Conservation (phyloP, 805 yeast species). For the Cyberlindnera misumaiensis region DNA sequence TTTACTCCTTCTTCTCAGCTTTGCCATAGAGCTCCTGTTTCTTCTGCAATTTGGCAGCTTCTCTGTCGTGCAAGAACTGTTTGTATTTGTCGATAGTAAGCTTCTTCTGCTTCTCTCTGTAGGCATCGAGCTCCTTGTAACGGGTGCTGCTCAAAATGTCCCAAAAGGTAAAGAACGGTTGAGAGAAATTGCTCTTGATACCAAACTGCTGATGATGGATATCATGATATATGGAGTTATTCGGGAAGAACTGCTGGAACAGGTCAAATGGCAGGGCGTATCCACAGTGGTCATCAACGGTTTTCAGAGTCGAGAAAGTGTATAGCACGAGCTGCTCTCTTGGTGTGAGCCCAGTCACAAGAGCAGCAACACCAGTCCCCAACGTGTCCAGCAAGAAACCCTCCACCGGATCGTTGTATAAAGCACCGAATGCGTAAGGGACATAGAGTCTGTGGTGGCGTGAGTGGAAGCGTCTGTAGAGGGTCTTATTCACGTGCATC, state of each 20-base stretch:
- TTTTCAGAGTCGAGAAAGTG: conserved; percentile 88
- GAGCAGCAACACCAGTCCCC: conserved; percentile 82
- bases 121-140: conserved; percentile 59
- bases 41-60: conserved; percentile 24
- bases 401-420: conserved; percentile 90
- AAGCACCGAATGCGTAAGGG: conserved; percentile 95
- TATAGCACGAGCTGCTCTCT: conserved; percentile 71
- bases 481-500: conserved; percentile 76
- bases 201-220: conserved; percentile 97
- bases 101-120: conserved; percentile 56
- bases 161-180: conserved; percentile 96
- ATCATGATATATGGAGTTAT: conserved; percentile 93
- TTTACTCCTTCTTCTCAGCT: conserved; percentile 3
- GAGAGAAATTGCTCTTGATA: conserved; percentile 85
- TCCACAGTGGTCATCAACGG: conserved; percentile 99
- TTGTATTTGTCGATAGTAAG: conserved; percentile 63
- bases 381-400: conserved; percentile 88
- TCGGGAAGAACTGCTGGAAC: conserved; percentile 87
- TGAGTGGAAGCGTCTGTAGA: conserved; percentile 82
- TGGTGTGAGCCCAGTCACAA: conserved; percentile 56
- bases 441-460: conserved; percentile 92
- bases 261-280: conserved; percentile 88
- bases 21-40: conserved; percentile 14
- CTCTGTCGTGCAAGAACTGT: conserved; percentile 42
- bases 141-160: conserved; percentile 68